Evolutionary conservation across 2,329 filamentous ascomycete genomes (phyloP).

Genomic region (Cercospora sp.): DNA sequence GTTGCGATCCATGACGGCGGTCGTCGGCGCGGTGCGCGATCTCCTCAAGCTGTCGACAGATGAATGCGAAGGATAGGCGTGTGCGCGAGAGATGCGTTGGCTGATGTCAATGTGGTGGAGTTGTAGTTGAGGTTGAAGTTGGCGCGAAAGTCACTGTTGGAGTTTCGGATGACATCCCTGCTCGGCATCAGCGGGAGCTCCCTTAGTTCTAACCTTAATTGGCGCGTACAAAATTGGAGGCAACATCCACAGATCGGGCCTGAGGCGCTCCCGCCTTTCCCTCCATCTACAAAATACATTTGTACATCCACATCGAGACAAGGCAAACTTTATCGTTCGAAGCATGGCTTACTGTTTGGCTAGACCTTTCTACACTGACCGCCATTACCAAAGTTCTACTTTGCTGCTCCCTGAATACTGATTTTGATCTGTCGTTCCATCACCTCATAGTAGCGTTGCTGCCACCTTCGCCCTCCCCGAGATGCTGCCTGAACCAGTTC

Average conservation of each 20-base stretch:
- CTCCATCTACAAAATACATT: neutral
- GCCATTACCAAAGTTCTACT: neutral
- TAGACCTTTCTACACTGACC: too few relatives aligned
- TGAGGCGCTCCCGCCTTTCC: neutral
- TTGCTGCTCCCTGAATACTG: neutral
- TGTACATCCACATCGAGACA: neutral
- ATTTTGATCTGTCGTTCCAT: neutral
- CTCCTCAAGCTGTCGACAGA: neutral
- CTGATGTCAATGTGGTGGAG: neutral
- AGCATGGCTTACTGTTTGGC: too few relatives aligned
- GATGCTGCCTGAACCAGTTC: conserved; percentile 37
- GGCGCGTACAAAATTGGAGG: neutral
- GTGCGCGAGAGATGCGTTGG: neutral
- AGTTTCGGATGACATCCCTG: neutral
- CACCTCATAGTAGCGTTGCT: neutral
- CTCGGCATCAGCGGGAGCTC: neutral
- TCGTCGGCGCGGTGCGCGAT: conserved; percentile 43
- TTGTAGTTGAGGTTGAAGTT: neutral
- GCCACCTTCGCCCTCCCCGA: neutral
- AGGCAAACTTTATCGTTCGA: neutral
- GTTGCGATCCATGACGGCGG: conserved; percentile 20
- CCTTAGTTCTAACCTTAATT: neutral
- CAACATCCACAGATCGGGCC: neutral
- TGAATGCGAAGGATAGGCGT: neutral
- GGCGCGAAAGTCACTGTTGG: neutral